These are phyloP conservation scores for Echinosophora koreensis DNA, from an alignment of 306 rosid genomes.

Conservation along the genomic window DNA sequence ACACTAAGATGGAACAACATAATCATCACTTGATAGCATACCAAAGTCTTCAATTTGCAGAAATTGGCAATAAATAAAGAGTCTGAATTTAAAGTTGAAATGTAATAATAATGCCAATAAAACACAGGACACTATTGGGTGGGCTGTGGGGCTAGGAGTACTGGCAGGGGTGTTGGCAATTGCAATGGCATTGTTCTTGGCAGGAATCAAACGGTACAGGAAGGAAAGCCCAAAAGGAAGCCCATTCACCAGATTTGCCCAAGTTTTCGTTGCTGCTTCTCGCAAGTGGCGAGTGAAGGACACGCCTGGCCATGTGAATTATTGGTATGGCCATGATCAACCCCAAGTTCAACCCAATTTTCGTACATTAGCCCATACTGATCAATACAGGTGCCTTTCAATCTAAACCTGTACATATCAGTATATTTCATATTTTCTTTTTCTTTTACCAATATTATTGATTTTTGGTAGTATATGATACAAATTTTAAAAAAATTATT, in stretches of 20 bases:
- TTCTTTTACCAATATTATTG: too few species aligned
- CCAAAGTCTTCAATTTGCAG: not conserved
- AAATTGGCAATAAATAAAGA: not conserved
- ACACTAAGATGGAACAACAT: not conserved
- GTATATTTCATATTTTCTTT: not conserved
- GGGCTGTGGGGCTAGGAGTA: conserved; percentile 57
- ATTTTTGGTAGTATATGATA: too few species aligned
- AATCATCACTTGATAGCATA: not conserved
- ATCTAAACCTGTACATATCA: not conserved
- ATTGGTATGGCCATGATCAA: conserved; percentile 36
- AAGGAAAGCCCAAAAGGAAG: conserved; percentile 48
- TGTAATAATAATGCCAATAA: too few species aligned
- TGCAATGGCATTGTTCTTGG: conserved; percentile 47
- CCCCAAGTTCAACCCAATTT: not conserved
- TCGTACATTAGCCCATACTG: conserved; percentile 37
- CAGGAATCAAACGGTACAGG: conserved; percentile 51
- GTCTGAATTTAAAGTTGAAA: not conserved
- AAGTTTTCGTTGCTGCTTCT: conserved; percentile 54
- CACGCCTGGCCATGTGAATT: not conserved
- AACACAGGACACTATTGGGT: conserved; percentile 59
- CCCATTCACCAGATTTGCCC: conserved; percentile 58
- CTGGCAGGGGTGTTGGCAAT: conserved; percentile 48
- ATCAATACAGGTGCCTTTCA: conserved; percentile 52
- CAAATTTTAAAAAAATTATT: too few species aligned
- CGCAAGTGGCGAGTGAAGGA: conserved; percentile 51